Conservation (phyloP, 2,329 filamentous ascomycete genomes). For the Phoma sp. region DNA sequence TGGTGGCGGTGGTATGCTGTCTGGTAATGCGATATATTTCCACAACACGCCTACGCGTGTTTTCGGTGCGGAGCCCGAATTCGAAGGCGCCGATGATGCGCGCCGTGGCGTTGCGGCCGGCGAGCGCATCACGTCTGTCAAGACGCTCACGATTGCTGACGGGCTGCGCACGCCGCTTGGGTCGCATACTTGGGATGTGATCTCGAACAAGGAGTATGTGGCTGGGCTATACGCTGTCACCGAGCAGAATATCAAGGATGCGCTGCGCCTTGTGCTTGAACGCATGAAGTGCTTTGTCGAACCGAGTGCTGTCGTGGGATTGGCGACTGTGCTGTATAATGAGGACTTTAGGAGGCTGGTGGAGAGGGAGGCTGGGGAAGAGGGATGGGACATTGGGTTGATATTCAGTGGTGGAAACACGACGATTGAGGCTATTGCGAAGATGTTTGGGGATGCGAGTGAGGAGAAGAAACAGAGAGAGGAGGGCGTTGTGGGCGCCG, state of each 20-base stretch:
- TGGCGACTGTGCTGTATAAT: constrained; percentile 83
- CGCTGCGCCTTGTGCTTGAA: constrained; percentile 81
- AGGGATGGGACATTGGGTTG: constrained; percentile 74
- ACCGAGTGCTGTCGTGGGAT: constrained; percentile 81
- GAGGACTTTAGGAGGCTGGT: constrained; percentile 76
- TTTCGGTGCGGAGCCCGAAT: constrained; percentile 85
- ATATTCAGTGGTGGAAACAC: constrained; percentile 70
- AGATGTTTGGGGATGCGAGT: constrained; percentile 55
- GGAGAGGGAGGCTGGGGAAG: constrained; percentile 70
- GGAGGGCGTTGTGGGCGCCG: constrained; percentile 47
- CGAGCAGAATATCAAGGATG: constrained; percentile 80
- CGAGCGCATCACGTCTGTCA: constrained; percentile 69
- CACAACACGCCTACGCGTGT: constrained; percentile 74
- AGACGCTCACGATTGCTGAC: constrained; percentile 83
- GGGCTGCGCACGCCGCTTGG: constrained; percentile 86
- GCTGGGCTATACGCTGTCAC: constrained; percentile 73
- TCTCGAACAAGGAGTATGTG: constrained; percentile 74
- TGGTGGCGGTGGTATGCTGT: constrained; percentile 87
- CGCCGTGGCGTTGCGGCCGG: constrained; percentile 71
- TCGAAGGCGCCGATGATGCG: constrained; percentile 84
- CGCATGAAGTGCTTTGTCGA: constrained; percentile 90
- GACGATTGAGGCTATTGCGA: constrained; percentile 64
- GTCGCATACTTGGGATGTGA: constrained; percentile 74
- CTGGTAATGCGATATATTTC: constrained; percentile 79
- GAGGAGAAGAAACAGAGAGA: constrained; percentile 46